Conservation (phyloP, 176 grass and related monocot species). For the Hsuehochloa calcarea region DNA sequence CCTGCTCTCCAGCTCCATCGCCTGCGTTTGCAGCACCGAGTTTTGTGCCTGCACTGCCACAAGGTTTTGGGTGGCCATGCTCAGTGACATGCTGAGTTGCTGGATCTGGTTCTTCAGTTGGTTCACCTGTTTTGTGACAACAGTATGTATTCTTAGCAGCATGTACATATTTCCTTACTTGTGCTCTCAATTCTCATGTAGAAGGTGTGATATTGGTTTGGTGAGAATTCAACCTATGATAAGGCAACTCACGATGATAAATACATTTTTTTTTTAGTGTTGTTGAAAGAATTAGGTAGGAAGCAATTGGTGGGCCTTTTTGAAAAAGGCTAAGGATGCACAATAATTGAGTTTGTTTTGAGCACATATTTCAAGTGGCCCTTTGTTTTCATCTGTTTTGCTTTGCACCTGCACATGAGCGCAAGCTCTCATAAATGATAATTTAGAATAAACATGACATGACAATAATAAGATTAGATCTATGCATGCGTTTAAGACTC, state of each 20-base stretch:
- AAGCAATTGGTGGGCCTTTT: conserved; percentile 4
- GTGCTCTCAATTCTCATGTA: not conserved
- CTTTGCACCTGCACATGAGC: conserved; percentile 21
- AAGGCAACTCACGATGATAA: not conserved
- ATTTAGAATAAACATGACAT: not conserved
- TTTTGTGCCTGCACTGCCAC: conserved; percentile 56
- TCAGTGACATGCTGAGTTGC: conserved; percentile 30
- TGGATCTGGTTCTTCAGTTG: conserved; percentile 50
- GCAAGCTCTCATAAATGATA: conserved; percentile 13
- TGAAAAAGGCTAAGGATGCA: not conserved
- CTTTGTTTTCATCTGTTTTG: conserved; percentile 23
- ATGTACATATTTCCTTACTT: not conserved
- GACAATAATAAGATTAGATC: not conserved
- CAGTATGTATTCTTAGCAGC: not conserved
- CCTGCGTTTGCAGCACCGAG: conserved; percentile 67
- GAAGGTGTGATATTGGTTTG: not conserved
- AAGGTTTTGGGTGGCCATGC: conserved; percentile 39
- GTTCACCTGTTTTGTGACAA: conserved; percentile 23
- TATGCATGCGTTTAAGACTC: not conserved
- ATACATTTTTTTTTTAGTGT: not conserved
- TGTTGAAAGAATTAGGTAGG: conserved; percentile 5
- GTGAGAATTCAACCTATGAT: not conserved
- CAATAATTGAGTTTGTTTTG: conserved; percentile 37
- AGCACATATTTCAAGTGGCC: conserved; percentile 19
- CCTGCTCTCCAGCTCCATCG: conserved; percentile 58